Base-by-base conservation (phyloP, 176 grass and related monocot species). In the Aechmea fasciata region DNA sequence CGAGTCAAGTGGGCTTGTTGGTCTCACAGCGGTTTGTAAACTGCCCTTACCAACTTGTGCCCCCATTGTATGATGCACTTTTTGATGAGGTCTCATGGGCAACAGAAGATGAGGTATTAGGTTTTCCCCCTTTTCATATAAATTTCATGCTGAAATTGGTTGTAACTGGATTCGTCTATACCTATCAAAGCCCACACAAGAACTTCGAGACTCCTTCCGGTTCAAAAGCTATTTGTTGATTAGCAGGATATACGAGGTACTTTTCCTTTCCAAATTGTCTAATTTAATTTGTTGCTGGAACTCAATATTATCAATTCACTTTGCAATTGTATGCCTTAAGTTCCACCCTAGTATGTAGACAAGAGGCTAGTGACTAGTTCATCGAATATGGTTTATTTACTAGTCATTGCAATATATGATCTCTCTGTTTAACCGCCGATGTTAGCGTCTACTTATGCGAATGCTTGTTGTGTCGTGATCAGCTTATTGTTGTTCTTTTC, bases 81-180 rank as follows among this genome's bases (percentile, higher is more conserved):
- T 97, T 97, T 69, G 89, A 97, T 4, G 93, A 97, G 69, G 70
- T 97, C 76, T 72, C 83, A 11, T 97, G 93, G 93, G 93, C 93
- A 13, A 97, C 86, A 23, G 93, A 97, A 80, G 93, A 97, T 19
- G 93, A 97, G 91, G 91, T 96, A 71, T 55, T 28, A 54, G 50
- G 10, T 69, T 29, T 41, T 29, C 14, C 15, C 73, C 41, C 49
- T 25, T n/a, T 69, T 23, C 23, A 48, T 26, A 41, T 52, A 47
- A 0, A 48, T 9, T 72, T 78, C 19, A 62, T 2, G 10, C 47
- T 29, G 4, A 62, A 49, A 47, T 48, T 54, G 23, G 0, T 52
- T 62, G 49, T 66, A 9, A 71, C 24, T 53, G 51, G 67, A 25
- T 18, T 70, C 6, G 53, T 11, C 11, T 70, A 10, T 62, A 25